Base-by-base conservation (phyloP, 495 filamentous ascomycete species). In the Saxispiralis lemnorum region DNA sequence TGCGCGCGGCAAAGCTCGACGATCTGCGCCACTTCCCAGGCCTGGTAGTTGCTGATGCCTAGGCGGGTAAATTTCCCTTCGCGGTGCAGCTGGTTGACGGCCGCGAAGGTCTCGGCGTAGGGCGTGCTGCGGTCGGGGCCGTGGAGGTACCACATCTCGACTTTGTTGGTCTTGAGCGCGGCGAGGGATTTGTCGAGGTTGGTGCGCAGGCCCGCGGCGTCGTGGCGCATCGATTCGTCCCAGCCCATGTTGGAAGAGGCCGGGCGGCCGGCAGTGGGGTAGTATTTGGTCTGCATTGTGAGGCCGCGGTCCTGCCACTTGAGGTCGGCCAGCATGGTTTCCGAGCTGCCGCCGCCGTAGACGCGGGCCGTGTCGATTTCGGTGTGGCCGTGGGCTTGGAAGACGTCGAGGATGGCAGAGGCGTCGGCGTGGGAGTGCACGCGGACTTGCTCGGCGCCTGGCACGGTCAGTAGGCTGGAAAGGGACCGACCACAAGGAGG, bases 81-180 rank as follows among this genome's bases (percentile, higher is more conserved):
- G 20, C 61, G 54, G 47, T 70, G 54, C 11, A 73, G 55, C 35
- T 66, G 50, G 48, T 77, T 57, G 17, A 70, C 59, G 16, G 52
- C 68, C 7, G 52, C 47, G 15, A 72, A 40, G 3, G 69, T 74
- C 13, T 66, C 67, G 37, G 64, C 65, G 47, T 63, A 70, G 2
- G 69, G 65, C 1, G 60, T 63, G 2, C 51, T 60, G 7, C 65
- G 58, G 52, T 75, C 68, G 3, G 66, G 70, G 28, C 51, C 65
- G 51, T 75, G 71, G 12, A 73, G 59, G 47, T 70, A 71, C 51
- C 52, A 69, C 49, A 72, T 63, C 35, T 73, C 65, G 12, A 76
- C 45, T 47, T 66, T 68, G 14, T 63, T 54, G 9, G 63, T 58
- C 28, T 61, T 53, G 12, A 72, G 57, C 19, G 66, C 67, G 38